Conservation (phyloP, 495 filamentous ascomycete species). For the Cercophora samala region DNA sequence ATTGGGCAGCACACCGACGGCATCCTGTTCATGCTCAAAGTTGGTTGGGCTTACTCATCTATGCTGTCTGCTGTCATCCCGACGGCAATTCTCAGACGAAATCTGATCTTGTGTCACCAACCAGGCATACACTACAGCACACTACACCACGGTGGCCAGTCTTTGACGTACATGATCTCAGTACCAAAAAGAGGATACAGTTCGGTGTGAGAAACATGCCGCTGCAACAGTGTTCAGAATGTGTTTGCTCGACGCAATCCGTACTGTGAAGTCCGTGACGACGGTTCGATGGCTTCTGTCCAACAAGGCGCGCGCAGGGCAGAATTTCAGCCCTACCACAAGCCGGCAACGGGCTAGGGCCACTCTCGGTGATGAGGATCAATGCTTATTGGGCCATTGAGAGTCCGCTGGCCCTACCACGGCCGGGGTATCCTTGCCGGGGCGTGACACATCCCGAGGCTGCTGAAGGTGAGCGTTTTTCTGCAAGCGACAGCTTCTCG, state of each 20-base stretch:
- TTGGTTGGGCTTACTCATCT: slow-evolving; percentile 8
- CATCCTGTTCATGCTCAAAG: too few relatives aligned
- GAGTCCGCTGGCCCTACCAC: background rate
- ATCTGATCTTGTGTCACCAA: slow-evolving; percentile 4
- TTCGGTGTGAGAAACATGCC: background rate
- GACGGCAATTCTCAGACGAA: slow-evolving; percentile 7
- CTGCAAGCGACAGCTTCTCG: background rate
- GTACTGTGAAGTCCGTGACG: too few relatives aligned
- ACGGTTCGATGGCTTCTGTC: slow-evolving; percentile 1
- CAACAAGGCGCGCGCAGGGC: slow-evolving; percentile 4
- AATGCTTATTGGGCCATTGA: background rate
- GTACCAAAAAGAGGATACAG: background rate
- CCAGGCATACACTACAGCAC: too few relatives aligned
- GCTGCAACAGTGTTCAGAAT: background rate
- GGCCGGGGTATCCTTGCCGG: background rate
- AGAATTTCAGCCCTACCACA: slow-evolving; percentile 10
- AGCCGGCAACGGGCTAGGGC: background rate
- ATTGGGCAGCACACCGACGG: background rate
- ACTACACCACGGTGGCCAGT: background rate
- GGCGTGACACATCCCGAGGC: background rate
- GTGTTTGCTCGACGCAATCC: background rate
- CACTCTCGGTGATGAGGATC: background rate
- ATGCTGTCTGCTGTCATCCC: slow-evolving; percentile 1
- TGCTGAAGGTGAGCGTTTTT: background rate
- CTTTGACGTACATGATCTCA: background rate